Evolutionary conservation across 228 moss, liverwort and hornwort genomes (phyloP), one percentile per base, ranked within the genome.

Genomic region (Sphagnum magellanicum): DNA sequence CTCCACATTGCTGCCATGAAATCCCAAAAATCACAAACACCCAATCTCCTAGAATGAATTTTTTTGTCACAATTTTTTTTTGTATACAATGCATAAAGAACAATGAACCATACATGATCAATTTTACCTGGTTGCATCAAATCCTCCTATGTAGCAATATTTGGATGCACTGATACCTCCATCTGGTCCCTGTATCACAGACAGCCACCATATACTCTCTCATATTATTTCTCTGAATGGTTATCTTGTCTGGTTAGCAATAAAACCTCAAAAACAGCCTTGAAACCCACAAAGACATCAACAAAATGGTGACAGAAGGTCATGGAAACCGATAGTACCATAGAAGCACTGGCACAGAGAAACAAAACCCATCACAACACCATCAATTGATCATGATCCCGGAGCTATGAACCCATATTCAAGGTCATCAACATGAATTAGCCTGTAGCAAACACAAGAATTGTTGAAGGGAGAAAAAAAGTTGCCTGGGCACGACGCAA

Each of bases 81-180:
- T 3, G 32, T 32, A 32, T 32, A 32, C 32, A 32, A 32, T 32
- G 32, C 3, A 3, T 32, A 32, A 32, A 32, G 32, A 32, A 32
- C 32, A 32, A 32, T 32, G 32, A 32, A 32, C 32, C 32, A 32
- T 32, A 32, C 32, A 32, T 3, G 32, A 9, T 50, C 65, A 78
- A 92, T 92, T 92, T 95, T 50, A 95, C 95, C 95, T 95, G 50
- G 96, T 96, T 57, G 86, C 96, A 82, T 92, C 89, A 74, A 96
- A 96, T 67, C 96, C 96, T 67, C 96, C 96, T n/a, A 96, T 76
- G 78, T 96, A 96, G 79, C 96, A 92, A 71, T 96, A 96, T 76
- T 96, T 96, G 10, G 92, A 92, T 64, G 92, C 96, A 82, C 96
- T 88, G 53, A 96, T 92, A 57, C 92, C 96, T 71, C 96, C 92